Base-by-base conservation (phyloP, 164 flowering plant species). In the Macadamia integrifolia region DNA sequence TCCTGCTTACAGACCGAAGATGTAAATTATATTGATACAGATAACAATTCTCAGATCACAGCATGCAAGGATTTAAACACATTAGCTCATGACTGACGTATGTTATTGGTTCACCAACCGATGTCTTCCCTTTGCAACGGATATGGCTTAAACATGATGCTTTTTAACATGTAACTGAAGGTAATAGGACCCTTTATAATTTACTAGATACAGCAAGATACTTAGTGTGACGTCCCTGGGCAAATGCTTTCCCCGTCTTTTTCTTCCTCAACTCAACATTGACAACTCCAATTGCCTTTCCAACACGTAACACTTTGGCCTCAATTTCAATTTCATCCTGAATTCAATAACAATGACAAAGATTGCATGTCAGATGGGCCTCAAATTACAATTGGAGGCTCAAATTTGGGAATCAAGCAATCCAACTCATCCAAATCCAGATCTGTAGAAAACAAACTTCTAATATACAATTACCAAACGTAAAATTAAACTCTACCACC, bases 261-360 rank as follows among this genome's bases (percentile, higher is more conserved):
- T 91, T 93, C 77, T 91, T 89, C 79, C 88, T 81, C 35, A 93
- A 58, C 66, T 93, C 98, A 3, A 91, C 98, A 66, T 74, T 88
- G 13, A 86, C 88, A 62, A 89, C 97, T 40, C 80, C 97, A 67
- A 93, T 65, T 9, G 90, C 83, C 79, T 83, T 90, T 58, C 97
- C 98, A 35, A 93, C 80, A 17, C 92, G 90, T 64, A 93, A 72
- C 56, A 74, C 80, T 80, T 76, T 88, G 4, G 80, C 83, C 61
- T 91, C 97, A 3, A 91, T 85, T 87, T 93, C 95, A 68, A 93
- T 76, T 65, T 89, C 97, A 72, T 93, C 95, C 92, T 89, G 81
- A 49, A 70, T n/a, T n/a, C 58, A 69, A 48, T 12, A 55, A 67
- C 13, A 28, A 69, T 31, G 50, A 6, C 52, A 70, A 57, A 46